Evolutionary conservation across 257 asterid species (phyloP).

Genomic region (Schizonepeta tenuifolia): DNA sequence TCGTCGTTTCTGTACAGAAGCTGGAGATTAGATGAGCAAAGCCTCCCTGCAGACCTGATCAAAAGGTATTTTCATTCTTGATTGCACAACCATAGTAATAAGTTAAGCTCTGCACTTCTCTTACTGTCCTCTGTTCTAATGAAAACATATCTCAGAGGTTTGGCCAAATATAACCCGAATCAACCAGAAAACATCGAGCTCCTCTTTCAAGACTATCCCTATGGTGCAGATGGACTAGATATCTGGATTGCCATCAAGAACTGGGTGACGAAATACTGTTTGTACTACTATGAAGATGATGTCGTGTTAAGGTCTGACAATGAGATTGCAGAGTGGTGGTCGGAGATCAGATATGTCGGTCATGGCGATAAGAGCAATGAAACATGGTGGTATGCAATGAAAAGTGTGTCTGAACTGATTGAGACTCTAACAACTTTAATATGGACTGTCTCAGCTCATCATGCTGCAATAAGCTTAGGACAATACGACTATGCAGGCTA

Average conservation of each 20-base stretch:
- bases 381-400: constrained; percentile 54
- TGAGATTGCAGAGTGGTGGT: constrained; percentile 62
- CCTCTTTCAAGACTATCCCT: constrained; percentile 56
- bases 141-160: constrained; percentile 42
- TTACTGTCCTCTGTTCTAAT: constrained; percentile 7
- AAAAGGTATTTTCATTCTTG: constrained; percentile 41
- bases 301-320: constrained; percentile 40
- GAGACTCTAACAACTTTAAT: constrained; percentile 50
- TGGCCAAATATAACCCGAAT: constrained; percentile 44
- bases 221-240: constrained; percentile 56
- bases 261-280: constrained; percentile 51
- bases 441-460: constrained; percentile 51
- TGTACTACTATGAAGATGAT: constrained; percentile 44
- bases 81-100: background rate
- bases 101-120: background rate
- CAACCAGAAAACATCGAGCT: constrained; percentile 49
- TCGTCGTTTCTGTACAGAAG: constrained; percentile 49
- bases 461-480: constrained; percentile 52
- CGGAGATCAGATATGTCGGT: constrained; percentile 47
- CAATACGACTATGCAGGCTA: constrained; percentile 52
- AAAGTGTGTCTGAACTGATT: constrained; percentile 38
- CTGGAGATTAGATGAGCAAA: constrained; percentile 63
- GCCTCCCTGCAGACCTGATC: constrained; percentile 56
- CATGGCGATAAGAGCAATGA: constrained; percentile 52
- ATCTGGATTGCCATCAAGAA: constrained; percentile 53